phyloP scores from a whole-genome alignment of 371 early-diverging fungal species.

The Apophysomyces ossiformis region DNA sequence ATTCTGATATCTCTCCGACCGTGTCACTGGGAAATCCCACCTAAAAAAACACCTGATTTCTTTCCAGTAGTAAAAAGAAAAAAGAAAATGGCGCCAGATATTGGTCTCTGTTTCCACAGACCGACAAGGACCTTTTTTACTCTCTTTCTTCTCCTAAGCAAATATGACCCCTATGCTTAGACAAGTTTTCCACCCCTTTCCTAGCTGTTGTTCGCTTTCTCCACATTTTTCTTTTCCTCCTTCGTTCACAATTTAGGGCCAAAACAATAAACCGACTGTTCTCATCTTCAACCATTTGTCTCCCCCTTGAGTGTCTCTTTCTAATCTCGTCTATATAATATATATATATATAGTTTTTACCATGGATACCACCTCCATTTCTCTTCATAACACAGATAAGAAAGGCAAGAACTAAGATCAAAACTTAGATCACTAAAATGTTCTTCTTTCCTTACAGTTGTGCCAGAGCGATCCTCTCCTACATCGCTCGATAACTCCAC shows the following conservation, averaged over 20 bases:
- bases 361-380: constrained; percentile 2
- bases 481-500: background rate
- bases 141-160: background rate
- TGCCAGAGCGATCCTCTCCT: background rate
- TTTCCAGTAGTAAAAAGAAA: background rate
- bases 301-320: constrained; percentile 11
- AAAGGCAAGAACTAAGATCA: background rate
- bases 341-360: background rate
- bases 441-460: background rate
- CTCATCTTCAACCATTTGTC: constrained; percentile 4
- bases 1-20: background rate
- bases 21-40: background rate
- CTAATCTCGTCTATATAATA: constrained; percentile 9
- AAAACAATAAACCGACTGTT: constrained; percentile 4
- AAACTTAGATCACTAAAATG: background rate
- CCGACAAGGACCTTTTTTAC: background rate
- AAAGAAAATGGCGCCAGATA: constrained; percentile 5
- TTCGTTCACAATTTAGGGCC: background rate
- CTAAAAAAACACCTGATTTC: constrained; percentile 5
- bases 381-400: background rate
- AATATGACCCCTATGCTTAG: constrained; percentile 4
- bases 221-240: constrained; percentile 7
- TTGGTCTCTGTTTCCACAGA: background rate
- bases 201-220: constrained; percentile 1
- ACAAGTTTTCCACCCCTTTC: constrained; percentile 5